phyloP scores from a whole-genome alignment of 2,329 filamentous ascomycete genomes.

The Penicillium sp. region DNA sequence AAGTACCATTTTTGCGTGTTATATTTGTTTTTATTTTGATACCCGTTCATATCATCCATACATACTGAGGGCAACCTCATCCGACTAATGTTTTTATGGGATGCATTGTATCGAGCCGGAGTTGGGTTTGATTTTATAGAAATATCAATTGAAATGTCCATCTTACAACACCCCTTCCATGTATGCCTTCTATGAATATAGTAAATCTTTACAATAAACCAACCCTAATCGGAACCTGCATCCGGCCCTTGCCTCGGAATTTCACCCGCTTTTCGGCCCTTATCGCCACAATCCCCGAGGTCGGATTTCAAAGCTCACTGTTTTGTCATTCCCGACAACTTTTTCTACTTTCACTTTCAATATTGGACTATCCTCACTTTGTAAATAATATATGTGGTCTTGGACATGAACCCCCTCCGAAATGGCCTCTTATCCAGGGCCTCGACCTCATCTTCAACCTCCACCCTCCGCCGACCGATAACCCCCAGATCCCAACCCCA shows the following conservation, averaged over 20 bases:
- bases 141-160: not conserved
- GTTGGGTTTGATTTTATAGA: not conserved
- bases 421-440: constrained; percentile 10
- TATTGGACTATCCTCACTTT: not conserved
- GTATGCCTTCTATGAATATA: not conserved
- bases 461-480: constrained; percentile 6
- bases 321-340: not conserved
- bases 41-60: constrained; percentile 1
- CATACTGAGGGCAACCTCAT: not conserved
- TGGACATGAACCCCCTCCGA: constrained; percentile 15
- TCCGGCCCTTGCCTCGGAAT: not conserved
- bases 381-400: not conserved
- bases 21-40: constrained; percentile 3
- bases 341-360: not conserved
- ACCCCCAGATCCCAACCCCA: constrained; percentile 10
- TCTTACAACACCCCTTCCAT: not conserved
- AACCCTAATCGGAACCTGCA: not conserved
- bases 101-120: constrained; percentile 2
- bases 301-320: not conserved
- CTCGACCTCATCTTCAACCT: constrained; percentile 5
- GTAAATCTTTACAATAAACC: not conserved
- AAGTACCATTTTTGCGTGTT: not conserved
- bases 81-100: constrained; percentile 3
- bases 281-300: constrained; percentile 5
- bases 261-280: constrained; percentile 7